Evolutionary conservation across 2,329 filamentous ascomycete genomes (phyloP), one percentile per base, ranked within the genome.

Genomic region (Cladosporium austrohemisphaericum): DNA sequence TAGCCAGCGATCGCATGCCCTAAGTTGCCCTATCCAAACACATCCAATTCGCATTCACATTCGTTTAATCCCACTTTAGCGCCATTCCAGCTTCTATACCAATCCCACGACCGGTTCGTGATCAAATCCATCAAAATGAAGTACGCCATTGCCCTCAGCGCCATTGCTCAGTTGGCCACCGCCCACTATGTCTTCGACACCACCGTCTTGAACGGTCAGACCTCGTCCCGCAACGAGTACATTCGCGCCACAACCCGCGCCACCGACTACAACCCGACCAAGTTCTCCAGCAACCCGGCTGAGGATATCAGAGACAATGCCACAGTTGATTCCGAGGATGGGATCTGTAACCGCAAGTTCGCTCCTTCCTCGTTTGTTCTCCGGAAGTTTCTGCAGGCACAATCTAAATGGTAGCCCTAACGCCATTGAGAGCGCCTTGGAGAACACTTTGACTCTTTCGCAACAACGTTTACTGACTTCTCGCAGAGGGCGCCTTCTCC

Each of bases 401-500:
- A n/a, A n/a, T n/a, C n/a, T n/a, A n/a, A n/a, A n/a, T n/a, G n/a
- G n/a, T n/a, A n/a, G n/a, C n/a, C n/a, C n/a, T n/a, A n/a, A n/a
- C n/a, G n/a, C n/a, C n/a, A n/a, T n/a, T n/a, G n/a, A n/a, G n/a
- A n/a, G n/a, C n/a, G n/a, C n/a, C n/a, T n/a, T n/a, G n/a, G n/a
- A n/a, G n/a, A n/a, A n/a, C n/a, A n/a, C n/a, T n/a, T n/a, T n/a
- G n/a, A n/a, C n/a, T n/a, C n/a, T n/a, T n/a, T n/a, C n/a, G n/a
- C n/a, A n/a, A n/a, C n/a, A n/a, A n/a, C n/a, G n/a, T n/a, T n/a
- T n/a, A n/a, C n/a, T n/a, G n/a, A n/a, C n/a, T n/a, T n/a, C n/a
- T n/a, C n/a, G n/a, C n/a, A n/a, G n/a, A 49, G 19, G 55, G 55
- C 26, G 50, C 52, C 8, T 35, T 50, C n/a, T 41, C 32, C 32